These are phyloP conservation scores for Vigna radiata DNA, from an alignment of 306 rosid genomes.

Conservation along the genomic window DNA sequence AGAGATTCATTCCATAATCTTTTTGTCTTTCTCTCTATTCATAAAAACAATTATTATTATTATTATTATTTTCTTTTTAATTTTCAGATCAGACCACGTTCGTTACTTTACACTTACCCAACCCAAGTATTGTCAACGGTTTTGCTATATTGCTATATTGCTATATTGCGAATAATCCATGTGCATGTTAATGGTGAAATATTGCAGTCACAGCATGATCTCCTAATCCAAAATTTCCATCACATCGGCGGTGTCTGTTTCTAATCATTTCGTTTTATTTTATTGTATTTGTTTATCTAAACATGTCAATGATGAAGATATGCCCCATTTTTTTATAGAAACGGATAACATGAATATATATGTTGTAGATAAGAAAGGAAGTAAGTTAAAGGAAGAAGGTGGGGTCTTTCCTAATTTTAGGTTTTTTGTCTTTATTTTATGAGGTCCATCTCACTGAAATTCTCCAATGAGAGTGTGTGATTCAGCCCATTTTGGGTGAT, in stretches of 20 bases:
- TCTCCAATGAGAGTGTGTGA: slow-evolving; percentile 8
- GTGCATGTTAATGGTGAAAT: slow-evolving; percentile 39
- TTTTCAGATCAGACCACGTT: no score
- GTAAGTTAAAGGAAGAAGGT: slow-evolving; percentile 39
- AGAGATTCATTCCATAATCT: neutral
- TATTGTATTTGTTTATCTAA: neutral
- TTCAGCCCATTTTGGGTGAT: slow-evolving; percentile 40
- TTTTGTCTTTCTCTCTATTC: no score
- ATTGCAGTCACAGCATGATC: slow-evolving; percentile 28
- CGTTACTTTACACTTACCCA: neutral
- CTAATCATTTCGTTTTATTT: slow-evolving; percentile 29
- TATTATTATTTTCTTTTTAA: no score
- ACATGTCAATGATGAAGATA: slow-evolving; percentile 39
- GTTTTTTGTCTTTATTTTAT: slow-evolving; percentile 35
- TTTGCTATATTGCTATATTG: no score
- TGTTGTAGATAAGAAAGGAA: slow-evolving; percentile 8
- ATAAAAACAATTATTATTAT: no score
- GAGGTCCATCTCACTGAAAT: slow-evolving; percentile 34
- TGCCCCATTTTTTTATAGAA: slow-evolving; percentile 21
- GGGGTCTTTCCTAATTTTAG: slow-evolving; percentile 45
- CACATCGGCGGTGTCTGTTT: slow-evolving; percentile 29
- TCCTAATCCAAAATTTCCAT: slow-evolving; percentile 40
- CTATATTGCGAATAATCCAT: slow-evolving; percentile 39
- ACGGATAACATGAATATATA: neutral
- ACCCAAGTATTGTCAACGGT: slow-evolving; percentile 30